Evolutionary conservation across 805 yeast species (phyloP), one percentile per base, ranked within the genome.

Genomic region (Ogataea chonburiensis): DNA sequence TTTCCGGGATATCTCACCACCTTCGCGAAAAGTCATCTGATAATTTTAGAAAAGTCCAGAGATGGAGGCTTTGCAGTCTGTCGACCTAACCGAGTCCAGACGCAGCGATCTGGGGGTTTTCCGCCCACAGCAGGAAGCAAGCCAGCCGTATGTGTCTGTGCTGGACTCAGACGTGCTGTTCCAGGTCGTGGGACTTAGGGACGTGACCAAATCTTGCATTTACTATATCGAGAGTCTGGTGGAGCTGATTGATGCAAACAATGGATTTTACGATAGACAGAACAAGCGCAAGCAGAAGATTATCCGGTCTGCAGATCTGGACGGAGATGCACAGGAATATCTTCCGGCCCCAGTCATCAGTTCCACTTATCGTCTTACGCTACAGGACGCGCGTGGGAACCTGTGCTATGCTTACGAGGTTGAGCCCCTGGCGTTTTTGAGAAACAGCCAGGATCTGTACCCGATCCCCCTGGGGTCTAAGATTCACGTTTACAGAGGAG

Each of bases 191-290:
- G 73, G 73, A 45, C 52, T 81, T 1, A 69, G 68, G 46, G 79
- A 81, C 58, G 63, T 75, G 1, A 64, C 79, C 5, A 65, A 58
- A 19, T 75, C 87, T 0, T 60, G 63, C 14, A 52, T 73, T 14
- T 57, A 65, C n/a, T 77, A 75, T 44, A 50, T 79, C 3, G 91
- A 82, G 43, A 72, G 68, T 5, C 62, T 83, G 56, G 61, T 61
- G 15, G 69, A 70, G 21, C 57, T 62, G 33, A 60, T 71, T n/a
- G 79, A 81, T 48, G 76, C 79, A 2, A 77, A 73, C 43, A 68
- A 66, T n/a, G 79, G 74, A 3, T 73, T 74, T 11, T 77, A 75
- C 2, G 91, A 81, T 55, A 58, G 81, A 17, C 55, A 80, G 27
- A 52, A 55, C 6, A 58, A 54, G 17, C 27, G 36, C 11, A 34